Conservation (phyloP, 2,329 filamentous ascomycete genomes). For the Cladophialophora carrionii region DNA sequence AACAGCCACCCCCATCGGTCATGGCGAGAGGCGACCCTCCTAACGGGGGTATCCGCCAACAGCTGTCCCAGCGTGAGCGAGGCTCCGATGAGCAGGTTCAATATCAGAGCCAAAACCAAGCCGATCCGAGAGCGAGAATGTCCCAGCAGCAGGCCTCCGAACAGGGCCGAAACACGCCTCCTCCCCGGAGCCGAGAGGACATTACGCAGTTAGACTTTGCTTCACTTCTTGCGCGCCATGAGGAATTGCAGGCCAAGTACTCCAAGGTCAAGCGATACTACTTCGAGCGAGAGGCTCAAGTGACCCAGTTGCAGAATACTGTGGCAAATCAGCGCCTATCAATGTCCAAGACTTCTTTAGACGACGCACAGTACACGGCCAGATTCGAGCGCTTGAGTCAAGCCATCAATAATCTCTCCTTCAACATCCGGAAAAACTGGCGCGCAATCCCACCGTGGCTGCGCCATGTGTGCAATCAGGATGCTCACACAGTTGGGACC, state of each 20-base stretch:
- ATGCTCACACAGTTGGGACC: slow-evolving; percentile 82
- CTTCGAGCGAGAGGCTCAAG: slow-evolving; percentile 86
- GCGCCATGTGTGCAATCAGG: slow-evolving; percentile 75
- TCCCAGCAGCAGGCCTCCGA: slow-evolving; percentile 42
- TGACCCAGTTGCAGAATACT: slow-evolving; percentile 95
- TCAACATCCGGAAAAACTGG: slow-evolving; percentile 97
- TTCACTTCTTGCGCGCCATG: slow-evolving; percentile 50
- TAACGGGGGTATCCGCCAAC: slow-evolving; percentile 35
- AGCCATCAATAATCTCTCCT: slow-evolving; percentile 90
- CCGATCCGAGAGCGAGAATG: slow-evolving; percentile 39
- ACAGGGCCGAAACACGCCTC: slow-evolving; percentile 54
- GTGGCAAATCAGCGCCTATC: slow-evolving; percentile 94
- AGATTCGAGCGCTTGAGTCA: slow-evolving; percentile 90
- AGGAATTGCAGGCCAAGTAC: slow-evolving; percentile 75
- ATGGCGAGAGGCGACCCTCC: slow-evolving; percentile 29
- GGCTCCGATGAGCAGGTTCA: slow-evolving; percentile 37
- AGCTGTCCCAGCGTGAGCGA: slow-evolving; percentile 37
- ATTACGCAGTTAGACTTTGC: slow-evolving; percentile 50
- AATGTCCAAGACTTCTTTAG: slow-evolving; percentile 88
- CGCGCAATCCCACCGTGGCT: slow-evolving; percentile 79
- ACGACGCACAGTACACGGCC: slow-evolving; percentile 90
- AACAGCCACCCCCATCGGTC: slow-evolving; percentile 20
- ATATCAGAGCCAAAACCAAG: slow-evolving; percentile 42
- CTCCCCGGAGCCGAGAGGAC: slow-evolving; percentile 49
- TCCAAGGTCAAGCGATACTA: slow-evolving; percentile 98